phyloP scores from a whole-genome alignment of 345 rosid genomes.

The Linum lewisii region DNA sequence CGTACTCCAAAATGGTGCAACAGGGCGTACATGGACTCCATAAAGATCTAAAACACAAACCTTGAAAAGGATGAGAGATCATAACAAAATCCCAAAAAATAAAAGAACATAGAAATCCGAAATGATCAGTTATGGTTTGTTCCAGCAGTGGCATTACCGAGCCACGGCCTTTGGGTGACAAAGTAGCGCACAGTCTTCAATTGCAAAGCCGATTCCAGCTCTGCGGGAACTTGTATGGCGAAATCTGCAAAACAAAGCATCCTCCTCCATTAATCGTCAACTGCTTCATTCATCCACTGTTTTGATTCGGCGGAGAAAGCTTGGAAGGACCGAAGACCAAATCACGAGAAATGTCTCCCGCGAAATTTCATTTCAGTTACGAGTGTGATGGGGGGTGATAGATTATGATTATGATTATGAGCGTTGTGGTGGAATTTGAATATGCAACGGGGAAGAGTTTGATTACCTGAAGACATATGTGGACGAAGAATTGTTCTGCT shows the following conservation, averaged over 20 bases:
- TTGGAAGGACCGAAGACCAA: too few relatives aligned
- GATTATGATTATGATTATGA: too few relatives aligned
- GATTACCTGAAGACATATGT: too few relatives aligned
- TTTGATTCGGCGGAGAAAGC: too few relatives aligned
- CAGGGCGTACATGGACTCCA: slow-evolving; percentile 75
- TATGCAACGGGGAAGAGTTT: too few relatives aligned
- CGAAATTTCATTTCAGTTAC: too few relatives aligned
- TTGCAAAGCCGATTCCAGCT: slow-evolving; percentile 75
- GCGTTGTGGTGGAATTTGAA: too few relatives aligned
- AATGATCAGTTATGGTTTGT: not conserved
- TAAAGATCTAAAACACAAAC: slow-evolving; percentile 56
- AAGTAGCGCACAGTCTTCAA: slow-evolving; percentile 60
- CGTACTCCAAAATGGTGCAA: slow-evolving; percentile 70
- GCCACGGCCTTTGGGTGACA: slow-evolving; percentile 82
- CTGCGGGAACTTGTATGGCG: slow-evolving; percentile 46
- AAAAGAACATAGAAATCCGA: not conserved
- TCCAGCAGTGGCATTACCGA: slow-evolving; percentile 54
- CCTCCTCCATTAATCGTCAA: not conserved
- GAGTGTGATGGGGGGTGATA: too few relatives aligned
- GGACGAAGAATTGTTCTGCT: too few relatives aligned
- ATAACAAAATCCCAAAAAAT: not conserved
- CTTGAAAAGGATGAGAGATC: not conserved
- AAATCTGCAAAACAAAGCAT: slow-evolving; percentile 27
- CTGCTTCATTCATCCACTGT: too few relatives aligned
- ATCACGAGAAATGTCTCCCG: too few relatives aligned